phyloP scores from a whole-genome alignment of 805 yeast species.

The Cyberlindnera mississippiensis region DNA sequence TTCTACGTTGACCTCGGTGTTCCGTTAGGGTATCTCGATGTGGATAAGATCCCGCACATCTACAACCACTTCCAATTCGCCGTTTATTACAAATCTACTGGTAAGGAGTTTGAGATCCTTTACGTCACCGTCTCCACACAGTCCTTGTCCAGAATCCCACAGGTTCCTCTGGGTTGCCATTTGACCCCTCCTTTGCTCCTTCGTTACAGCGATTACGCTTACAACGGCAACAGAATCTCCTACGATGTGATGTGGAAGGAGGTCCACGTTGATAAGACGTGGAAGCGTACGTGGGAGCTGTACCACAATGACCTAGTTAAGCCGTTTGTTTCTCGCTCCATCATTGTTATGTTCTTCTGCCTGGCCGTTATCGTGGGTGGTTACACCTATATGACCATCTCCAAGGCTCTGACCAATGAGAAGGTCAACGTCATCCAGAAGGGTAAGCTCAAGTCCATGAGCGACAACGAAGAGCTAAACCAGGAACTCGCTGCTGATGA shows the following conservation, averaged over 20 bases:
- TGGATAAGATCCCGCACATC: constrained; percentile 28
- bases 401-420: constrained; percentile 17
- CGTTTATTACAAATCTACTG: constrained; percentile 24
- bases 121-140: constrained; percentile 27
- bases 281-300: constrained; percentile 17
- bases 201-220: constrained; percentile 22
- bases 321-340: constrained; percentile 21
- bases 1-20: constrained; percentile 28
- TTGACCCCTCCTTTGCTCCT: constrained; percentile 26
- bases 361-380: constrained; percentile 17
- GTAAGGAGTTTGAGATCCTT: constrained; percentile 24
- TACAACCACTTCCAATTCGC: constrained; percentile 31
- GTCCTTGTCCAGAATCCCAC: constrained; percentile 26
- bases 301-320: constrained; percentile 27
- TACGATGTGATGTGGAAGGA: constrained; percentile 29
- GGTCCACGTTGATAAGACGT: constrained; percentile 14
- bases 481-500: constrained; percentile 11
- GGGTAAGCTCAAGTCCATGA: constrained; percentile 6
- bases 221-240: constrained; percentile 28
- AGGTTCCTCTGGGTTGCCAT: constrained; percentile 21
- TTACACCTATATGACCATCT: constrained; percentile 17
- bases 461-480: constrained; percentile 1
- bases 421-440: constrained; percentile 16
- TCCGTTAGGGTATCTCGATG: constrained; percentile 29
- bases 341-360: constrained; percentile 17